Base-by-base conservation (phyloP, 345 rosid genomes). In the Orychophragmus violaceus region DNA sequence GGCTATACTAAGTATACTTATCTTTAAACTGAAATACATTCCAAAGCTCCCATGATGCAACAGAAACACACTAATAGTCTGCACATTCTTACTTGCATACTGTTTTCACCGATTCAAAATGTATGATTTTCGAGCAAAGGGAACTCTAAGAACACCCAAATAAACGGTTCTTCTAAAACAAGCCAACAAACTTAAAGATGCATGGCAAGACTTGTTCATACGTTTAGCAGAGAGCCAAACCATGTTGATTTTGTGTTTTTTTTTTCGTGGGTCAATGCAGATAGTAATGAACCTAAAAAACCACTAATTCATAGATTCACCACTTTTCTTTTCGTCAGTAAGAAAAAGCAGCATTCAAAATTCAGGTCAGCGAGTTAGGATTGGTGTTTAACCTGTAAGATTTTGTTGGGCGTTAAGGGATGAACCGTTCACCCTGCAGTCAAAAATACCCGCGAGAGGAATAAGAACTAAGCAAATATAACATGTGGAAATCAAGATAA, bases 381-480 rank as follows among this genome's bases (percentile, higher is more conserved):
- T 11, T 65, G 21, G 39, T 36, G 13, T 37, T 52, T 37, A 55
- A 56, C n/a, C n/a, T n/a, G n/a, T n/a, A n/a, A n/a, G n/a, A n/a
- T n/a, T n/a, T n/a, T 49, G 59, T 28, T 14, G 60, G 8, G 19
- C 6, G 14, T 28, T 63, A 27, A 22, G 35, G 9, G 69, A 41
- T 52, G 57, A 19, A n/a, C 21, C 18, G 6, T 60, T 51, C 54
- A 59, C 16, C 68, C 51, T 66, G 62, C 72, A 52, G 62, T 37
- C 63, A 72, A 37, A 49, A 27, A 30, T 11, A 66, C 77, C 77
- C 53, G 77, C 63, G n/a, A 66, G 58, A 66, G 68, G 63, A 16
- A 33, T n/a, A 42, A 8, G 7, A 16, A 32, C 59, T 41, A 59
- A 59, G 62, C 32, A 50, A 32, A 50, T 13, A 30, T 29, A 16